These are phyloP conservation scores for Penicillium daleae DNA, from an alignment of 495 filamentous ascomycete species.

Conservation along the genomic window DNA sequence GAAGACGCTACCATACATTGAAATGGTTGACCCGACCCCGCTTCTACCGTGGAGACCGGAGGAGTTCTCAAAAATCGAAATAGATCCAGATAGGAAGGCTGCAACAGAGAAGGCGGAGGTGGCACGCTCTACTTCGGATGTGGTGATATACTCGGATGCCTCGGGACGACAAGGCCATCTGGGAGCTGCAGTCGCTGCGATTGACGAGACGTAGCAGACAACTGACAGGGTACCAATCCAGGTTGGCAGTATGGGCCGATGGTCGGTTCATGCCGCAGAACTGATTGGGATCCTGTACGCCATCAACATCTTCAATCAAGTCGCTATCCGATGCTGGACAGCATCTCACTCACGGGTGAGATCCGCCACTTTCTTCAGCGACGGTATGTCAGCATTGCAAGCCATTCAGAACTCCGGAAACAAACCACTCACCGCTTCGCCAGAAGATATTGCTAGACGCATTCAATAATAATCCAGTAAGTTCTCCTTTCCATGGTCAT, in stretches of 20 bases:
- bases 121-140: slow-evolving; percentile 3
- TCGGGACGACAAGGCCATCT: slow-evolving; percentile 25
- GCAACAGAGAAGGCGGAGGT: slow-evolving; percentile 21
- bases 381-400: slow-evolving; percentile 7
- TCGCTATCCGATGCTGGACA: neutral
- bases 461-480: too few relatives aligned
- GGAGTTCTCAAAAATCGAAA: slow-evolving; percentile 26
- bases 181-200: slow-evolving; percentile 14
- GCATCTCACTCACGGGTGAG: neutral
- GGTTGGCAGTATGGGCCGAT: neutral
- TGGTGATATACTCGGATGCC: slow-evolving; percentile 28
- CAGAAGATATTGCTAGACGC: too few relatives aligned
- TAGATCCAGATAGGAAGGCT: slow-evolving; percentile 24
- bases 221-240: neutral
- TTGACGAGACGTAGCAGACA: slow-evolving; percentile 11
- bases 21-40: slow-evolving; percentile 25
- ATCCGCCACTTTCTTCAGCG: neutral
- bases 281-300: neutral
- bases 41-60: slow-evolving; percentile 23
- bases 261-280: neutral
- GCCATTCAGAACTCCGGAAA: neutral
- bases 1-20: too few relatives aligned
- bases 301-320: neutral
- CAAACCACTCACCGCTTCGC: too few relatives aligned
- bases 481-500: too few relatives aligned